Conservation (phyloP, 1,284 basidiomycete genomes). For the Pascua guehoae region DNA sequence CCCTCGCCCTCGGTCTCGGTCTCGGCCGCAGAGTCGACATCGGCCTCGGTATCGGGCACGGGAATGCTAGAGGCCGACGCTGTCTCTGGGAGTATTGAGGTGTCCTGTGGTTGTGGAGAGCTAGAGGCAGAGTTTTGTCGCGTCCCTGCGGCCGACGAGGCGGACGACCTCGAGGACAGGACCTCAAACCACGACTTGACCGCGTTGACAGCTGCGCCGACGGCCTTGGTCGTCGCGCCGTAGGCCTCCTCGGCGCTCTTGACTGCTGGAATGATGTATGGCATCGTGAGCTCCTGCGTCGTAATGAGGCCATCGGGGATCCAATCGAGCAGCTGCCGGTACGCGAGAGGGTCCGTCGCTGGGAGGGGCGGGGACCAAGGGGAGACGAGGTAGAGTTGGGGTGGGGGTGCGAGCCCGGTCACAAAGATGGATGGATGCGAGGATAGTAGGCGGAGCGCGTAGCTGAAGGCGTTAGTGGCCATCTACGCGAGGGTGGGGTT, state of each 20-base stretch:
- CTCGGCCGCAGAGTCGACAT: too few species aligned
- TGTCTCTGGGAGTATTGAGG: too few species aligned
- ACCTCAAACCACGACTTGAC: constrained; percentile 10
- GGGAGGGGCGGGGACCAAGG: constrained; percentile 44
- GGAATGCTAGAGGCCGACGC: too few species aligned
- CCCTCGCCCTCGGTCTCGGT: too few species aligned
- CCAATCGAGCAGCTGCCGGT: constrained; percentile 39
- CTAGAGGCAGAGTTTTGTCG: too few species aligned
- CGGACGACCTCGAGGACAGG: too few species aligned
- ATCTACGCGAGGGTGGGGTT: background rate
- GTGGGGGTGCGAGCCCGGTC: constrained; percentile 28
- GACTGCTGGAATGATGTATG: constrained; percentile 15
- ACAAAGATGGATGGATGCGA: constrained; percentile 28
- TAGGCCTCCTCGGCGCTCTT: constrained; percentile 11
- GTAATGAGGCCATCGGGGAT: constrained; percentile 40
- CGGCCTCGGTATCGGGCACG: too few species aligned
- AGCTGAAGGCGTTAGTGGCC: constrained; percentile 20
- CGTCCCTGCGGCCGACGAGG: too few species aligned
- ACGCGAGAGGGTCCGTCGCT: constrained; percentile 30
- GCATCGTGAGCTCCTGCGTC: constrained; percentile 33
- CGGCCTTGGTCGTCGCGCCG: constrained; percentile 7
- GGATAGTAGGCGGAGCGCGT: constrained; percentile 37
- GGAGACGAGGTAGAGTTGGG: constrained; percentile 36
- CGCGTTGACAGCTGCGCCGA: constrained; percentile 8
- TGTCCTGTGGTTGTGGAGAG: too few species aligned